Conservation (phyloP, 805 yeast genomes). For the Myxozyma udenii region DNA sequence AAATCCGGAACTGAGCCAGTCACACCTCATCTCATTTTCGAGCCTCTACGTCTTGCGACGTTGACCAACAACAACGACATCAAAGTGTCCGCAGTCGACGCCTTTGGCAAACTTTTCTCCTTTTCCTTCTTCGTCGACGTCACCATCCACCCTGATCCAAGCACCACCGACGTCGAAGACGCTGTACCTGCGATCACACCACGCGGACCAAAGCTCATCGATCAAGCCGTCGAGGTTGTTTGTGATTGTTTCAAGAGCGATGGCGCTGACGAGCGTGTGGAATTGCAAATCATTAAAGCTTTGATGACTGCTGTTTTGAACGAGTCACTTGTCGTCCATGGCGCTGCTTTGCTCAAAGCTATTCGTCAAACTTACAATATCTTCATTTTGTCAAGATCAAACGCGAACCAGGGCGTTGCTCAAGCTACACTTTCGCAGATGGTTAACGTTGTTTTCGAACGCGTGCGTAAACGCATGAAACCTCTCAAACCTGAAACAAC, state of each 20-base stretch:
- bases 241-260: slow-evolving; percentile 87
- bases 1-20: slow-evolving; percentile 15
- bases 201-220: slow-evolving; percentile 17
- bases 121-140: slow-evolving; percentile 61
- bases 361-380: slow-evolving; percentile 91
- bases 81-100: slow-evolving; percentile 73
- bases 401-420: slow-evolving; percentile 86
- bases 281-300: slow-evolving; percentile 89
- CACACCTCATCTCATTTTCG: slow-evolving; percentile 60
- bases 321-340: slow-evolving; percentile 80
- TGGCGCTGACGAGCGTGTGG: slow-evolving; percentile 83
- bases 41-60: slow-evolving; percentile 64
- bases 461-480: slow-evolving; percentile 47
- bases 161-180: slow-evolving; percentile 9
- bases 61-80: slow-evolving; percentile 63
- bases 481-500: not conserved
- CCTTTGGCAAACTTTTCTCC: slow-evolving; percentile 84
- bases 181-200: slow-evolving; percentile 28
- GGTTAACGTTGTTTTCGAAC: slow-evolving; percentile 78
- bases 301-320: slow-evolving; percentile 82
- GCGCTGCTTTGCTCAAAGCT: slow-evolving; percentile 82
- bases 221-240: slow-evolving; percentile 68
- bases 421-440: slow-evolving; percentile 94
- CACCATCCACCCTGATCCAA: slow-evolving; percentile 4
- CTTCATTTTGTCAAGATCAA: slow-evolving; percentile 75